A percentile compares a stretch with the other conserved stretches of the same genome.
Conservation (phyloP, 768 basidiomycete species). For the Royoungia palumana region DNA sequence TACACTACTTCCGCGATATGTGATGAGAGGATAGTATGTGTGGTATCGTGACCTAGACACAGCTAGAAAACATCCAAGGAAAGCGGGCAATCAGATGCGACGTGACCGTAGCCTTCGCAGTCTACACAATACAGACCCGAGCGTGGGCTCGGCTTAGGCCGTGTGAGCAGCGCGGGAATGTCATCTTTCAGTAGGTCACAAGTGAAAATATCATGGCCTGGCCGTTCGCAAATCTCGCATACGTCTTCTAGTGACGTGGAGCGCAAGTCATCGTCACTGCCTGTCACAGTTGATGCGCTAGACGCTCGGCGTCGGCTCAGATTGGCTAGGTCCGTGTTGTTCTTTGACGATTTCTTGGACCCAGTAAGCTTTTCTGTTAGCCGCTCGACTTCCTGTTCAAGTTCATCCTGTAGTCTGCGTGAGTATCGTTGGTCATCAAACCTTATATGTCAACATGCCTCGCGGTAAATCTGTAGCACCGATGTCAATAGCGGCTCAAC, state of each 20-base stretch:
- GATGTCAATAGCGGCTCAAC: conserved; percentile 3
- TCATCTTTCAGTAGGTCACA: conserved; percentile 73
- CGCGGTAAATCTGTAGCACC: conserved; percentile 69
- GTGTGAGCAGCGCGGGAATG: conserved; percentile 26
- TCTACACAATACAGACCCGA: conserved; percentile 69
- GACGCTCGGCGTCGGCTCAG: conserved; percentile 21
- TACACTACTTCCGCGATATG: conserved; percentile 19
- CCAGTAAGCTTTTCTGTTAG: conserved; percentile 68
- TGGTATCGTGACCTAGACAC: conserved; percentile 4
- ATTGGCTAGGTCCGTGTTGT: conserved; percentile 38
- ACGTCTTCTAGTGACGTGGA: conserved; percentile 38
- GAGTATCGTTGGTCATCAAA: conserved; percentile 1
- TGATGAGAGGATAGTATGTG: conserved; percentile 3
- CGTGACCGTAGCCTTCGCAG: conserved; percentile 78
- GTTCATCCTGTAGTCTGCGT: conserved; percentile 58
- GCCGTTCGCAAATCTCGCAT: conserved; percentile 85
- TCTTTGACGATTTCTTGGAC: conserved; percentile 54
- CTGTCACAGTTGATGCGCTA: conserved; percentile 24
- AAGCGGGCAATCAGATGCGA: conserved; percentile 75
- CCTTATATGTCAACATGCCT: conserved; percentile 40
- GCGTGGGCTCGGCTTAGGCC: conserved; percentile 12
- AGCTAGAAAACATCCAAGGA: conserved; percentile 83
- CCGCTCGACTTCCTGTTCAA: conserved; percentile 80
- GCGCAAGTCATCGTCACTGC: conserved; percentile 20
- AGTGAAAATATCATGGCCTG: conserved; percentile 83